phyloP scores from a whole-genome alignment of 2,329 filamentous ascomycete species.

The Fusarium pseudoanthophilum region DNA sequence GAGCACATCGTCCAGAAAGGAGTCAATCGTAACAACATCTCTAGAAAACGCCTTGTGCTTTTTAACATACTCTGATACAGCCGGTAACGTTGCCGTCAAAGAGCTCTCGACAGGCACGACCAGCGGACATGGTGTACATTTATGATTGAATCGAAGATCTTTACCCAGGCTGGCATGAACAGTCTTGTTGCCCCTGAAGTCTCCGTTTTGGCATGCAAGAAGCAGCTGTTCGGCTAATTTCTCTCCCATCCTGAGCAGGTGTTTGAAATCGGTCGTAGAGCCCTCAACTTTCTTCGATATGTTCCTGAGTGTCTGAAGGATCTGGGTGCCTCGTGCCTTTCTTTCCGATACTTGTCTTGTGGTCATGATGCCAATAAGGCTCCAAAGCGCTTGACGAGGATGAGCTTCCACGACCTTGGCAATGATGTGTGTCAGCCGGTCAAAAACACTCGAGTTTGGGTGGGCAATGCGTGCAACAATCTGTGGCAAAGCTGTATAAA shows the following conservation, averaged over 20 bases:
- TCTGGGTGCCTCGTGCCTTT: slow-evolving; percentile 61
- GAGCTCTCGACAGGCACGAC: slow-evolving; percentile 91
- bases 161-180: slow-evolving; percentile 78
- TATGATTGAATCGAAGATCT: slow-evolving; percentile 86
- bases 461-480: slow-evolving; percentile 97
- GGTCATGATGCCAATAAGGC: slow-evolving; percentile 86
- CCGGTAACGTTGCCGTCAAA: slow-evolving; percentile 83
- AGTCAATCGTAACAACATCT: slow-evolving; percentile 83
- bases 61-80: slow-evolving; percentile 74
- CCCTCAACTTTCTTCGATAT: slow-evolving; percentile 63
- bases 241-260: slow-evolving; percentile 80
- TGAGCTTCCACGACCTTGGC: slow-evolving; percentile 86
- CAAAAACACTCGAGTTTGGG: slow-evolving; percentile 80
- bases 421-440: slow-evolving; percentile 81
- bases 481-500: slow-evolving; percentile 87
- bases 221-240: slow-evolving; percentile 86
- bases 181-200: slow-evolving; percentile 74
- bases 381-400: slow-evolving; percentile 93
- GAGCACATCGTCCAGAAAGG: slow-evolving; percentile 87
- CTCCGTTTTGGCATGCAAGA: slow-evolving; percentile 79
- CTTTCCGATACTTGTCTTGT: slow-evolving; percentile 78
- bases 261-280: slow-evolving; percentile 69
- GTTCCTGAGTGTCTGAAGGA: slow-evolving; percentile 62
- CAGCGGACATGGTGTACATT: slow-evolving; percentile 81
- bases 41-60: slow-evolving; percentile 88